These are phyloP conservation scores for Spencermartinsiella europaea DNA, from an alignment of 805 yeast genomes.

Conservation along the genomic window DNA sequence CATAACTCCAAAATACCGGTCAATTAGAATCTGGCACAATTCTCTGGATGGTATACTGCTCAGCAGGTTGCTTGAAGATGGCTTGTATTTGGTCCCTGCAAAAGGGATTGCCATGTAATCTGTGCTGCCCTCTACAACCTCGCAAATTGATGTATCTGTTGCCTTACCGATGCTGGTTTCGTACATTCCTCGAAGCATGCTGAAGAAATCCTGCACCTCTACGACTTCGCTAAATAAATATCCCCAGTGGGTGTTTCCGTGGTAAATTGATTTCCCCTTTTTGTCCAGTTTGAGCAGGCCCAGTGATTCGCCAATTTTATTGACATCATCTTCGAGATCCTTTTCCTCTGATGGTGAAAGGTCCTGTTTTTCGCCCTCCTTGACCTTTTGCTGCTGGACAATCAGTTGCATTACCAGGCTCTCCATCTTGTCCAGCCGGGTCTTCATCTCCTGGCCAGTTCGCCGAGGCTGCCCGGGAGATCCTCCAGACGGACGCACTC, in stretches of 20 bases:
- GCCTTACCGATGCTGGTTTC: conserved; percentile 5
- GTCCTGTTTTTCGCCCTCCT: background rate
- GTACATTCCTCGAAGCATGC: conserved; percentile 10
- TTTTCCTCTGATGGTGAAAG: conserved; percentile 11
- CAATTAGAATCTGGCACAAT: conserved; percentile 23
- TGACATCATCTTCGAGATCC: conserved; percentile 9
- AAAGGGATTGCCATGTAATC: conserved; percentile 11
- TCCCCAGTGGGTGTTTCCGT: conserved; percentile 34
- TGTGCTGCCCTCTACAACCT: conserved; percentile 6
- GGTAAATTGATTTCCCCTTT: conserved; percentile 30
- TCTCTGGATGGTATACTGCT: conserved; percentile 22
- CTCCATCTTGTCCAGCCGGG: conserved; percentile 28
- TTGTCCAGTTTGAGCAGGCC: conserved; percentile 33
- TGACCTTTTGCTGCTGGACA: conserved; percentile 9
- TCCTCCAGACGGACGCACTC: background rate
- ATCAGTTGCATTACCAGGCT: conserved; percentile 24
- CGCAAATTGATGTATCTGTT: conserved; percentile 9
- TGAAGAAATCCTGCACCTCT: conserved; percentile 21
- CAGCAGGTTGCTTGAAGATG: conserved; percentile 21
- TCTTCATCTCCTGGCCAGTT: conserved; percentile 20
- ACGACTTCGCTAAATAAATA: conserved; percentile 27
- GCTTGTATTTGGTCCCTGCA: conserved; percentile 16
- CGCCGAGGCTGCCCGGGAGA: background rate
- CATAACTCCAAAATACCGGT: conserved; percentile 26
- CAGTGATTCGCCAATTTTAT: conserved; percentile 26